Evolutionary conservation across 75 land plant species (phyloP).

Genomic region (Cunninghamia lanceolata): DNA sequence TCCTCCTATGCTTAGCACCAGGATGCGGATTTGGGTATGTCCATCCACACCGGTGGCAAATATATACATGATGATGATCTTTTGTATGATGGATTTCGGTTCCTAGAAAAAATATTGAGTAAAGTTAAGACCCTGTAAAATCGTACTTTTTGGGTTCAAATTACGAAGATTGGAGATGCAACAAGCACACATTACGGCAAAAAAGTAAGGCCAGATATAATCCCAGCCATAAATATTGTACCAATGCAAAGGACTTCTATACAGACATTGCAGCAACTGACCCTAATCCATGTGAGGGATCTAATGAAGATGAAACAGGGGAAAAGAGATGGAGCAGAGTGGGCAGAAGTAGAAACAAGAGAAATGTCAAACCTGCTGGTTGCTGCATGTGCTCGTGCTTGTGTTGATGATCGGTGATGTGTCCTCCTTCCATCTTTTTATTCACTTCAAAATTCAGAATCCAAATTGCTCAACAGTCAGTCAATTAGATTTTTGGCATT

Average conservation of each 20-base stretch:
- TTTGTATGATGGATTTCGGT: background rate
- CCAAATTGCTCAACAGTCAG: background rate
- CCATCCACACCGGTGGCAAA: slow-evolving; percentile 57
- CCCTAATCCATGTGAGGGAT: background rate
- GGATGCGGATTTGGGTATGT: slow-evolving; percentile 69
- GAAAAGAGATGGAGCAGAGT: too few species aligned
- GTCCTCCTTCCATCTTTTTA: background rate
- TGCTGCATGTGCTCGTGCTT: background rate
- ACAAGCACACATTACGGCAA: background rate
- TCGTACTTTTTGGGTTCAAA: background rate
- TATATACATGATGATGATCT: slow-evolving; percentile 5
- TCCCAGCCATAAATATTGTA: background rate
- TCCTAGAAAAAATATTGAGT: background rate
- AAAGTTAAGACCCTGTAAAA: background rate
- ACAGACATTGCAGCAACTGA: background rate
- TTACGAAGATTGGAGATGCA: background rate
- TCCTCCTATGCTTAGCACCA: slow-evolving; percentile 60
- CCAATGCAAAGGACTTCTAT: background rate
- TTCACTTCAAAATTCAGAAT: background rate
- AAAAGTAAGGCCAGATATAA: background rate
- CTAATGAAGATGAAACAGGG: background rate
- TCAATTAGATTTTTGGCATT: too few species aligned
- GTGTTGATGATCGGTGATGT: slow-evolving; percentile 1
- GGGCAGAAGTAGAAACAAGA: background rate
- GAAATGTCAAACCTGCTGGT: background rate